Base-by-base conservation (phyloP, 768 basidiomycete genomes). In the Auriscalpium microsporum region DNA sequence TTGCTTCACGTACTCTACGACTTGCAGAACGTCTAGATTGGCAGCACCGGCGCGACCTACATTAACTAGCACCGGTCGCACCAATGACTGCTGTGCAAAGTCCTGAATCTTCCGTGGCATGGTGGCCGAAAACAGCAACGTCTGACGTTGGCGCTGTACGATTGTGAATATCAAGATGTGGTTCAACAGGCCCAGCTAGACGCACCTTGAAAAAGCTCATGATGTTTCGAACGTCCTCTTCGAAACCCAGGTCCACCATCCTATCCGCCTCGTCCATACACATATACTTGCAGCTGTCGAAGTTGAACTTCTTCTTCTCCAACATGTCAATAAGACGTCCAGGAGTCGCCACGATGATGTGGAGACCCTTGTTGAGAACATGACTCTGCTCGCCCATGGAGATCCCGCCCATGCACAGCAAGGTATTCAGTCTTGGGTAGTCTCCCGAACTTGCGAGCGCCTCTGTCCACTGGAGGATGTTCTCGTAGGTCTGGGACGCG, bases 81-180 rank as follows among this genome's bases (percentile, higher is more conserved):
- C 90, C n/a, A 99, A 78, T 0, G 95, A 95, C 66, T 94, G 90
- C 59, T 92, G 90, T 3, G 96, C 96, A 68, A 99, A 99, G 64
- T 99, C 96, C 69, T 98, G 96, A 54, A 99, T 98, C 66, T 97
- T 98, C 52, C 89, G 80, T 4, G 96, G 96, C 96, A 99, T 99
- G 1, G 96, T 99, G 0, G 96, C 96, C 1, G 96, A 99, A 71
- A 98, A 99, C 34, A 99, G 76, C 4, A 98, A 77, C 0, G 96
- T 99, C 72, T 99, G 96, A 4, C 96, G 81, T 79, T 99, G 96
- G 58, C 88, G 82, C 91, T 96, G 63, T 16, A 56, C n/a, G 17
- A 21, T 34, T 8, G 36, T 6, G 4, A 14, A 45, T 45, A 40
- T 51, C 36, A 48, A 8, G 17, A 37, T 34, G 10, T 45, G 14